Base-by-base conservation (phyloP, 2,329 filamentous ascomycete genomes). In the Penicillium sp. region DNA sequence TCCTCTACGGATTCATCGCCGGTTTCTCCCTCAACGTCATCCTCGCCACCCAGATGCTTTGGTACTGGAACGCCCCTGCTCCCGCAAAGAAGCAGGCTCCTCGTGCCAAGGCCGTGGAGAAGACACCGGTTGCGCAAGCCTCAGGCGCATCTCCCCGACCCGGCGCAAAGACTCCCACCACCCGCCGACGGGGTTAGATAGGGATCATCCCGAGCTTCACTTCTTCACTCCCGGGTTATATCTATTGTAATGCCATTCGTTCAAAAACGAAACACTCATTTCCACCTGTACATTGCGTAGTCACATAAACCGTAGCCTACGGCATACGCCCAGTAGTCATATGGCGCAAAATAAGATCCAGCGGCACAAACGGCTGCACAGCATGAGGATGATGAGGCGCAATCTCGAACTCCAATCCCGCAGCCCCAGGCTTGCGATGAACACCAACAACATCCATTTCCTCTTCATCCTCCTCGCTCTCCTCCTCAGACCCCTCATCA, bases 1-100 rank as follows among this genome's bases (percentile, higher is more conserved):
- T 99, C 67, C 83, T 99, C 24, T 97, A 96, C 77, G 89, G 92
- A 47, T 97, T 96, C 80, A 78, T 97, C 51, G 90, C 92, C 7
- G 94, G 92, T 27, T 97, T 97, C 72, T 77, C 81, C n/a, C 84
- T 99, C 65, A 99, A 99, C 75, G 81, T 87, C 54, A 83, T 99
- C 53, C 81, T 99, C 54, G 92, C 92, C 13, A 76, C 82, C 38
- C 94, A 99, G 79, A 94, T 99, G 88, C 71, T 96, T 27, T 96
- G 92, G 77, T 97, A 97, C 81, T 99, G 94, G 94, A 96, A 97
- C 68, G 78, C 73, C 47, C 72, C 80, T 3, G 64, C 71, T 27
- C 71, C 75, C 42, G 70, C 69, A 51, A 66, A 71, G 77, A 81
- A 68, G 54, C 56, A 56, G 13, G 57, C 58, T 16, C 53, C 57